These are phyloP conservation scores for Quercus parvula DNA, from an alignment of 306 rosid species.

Conservation along the genomic window DNA sequence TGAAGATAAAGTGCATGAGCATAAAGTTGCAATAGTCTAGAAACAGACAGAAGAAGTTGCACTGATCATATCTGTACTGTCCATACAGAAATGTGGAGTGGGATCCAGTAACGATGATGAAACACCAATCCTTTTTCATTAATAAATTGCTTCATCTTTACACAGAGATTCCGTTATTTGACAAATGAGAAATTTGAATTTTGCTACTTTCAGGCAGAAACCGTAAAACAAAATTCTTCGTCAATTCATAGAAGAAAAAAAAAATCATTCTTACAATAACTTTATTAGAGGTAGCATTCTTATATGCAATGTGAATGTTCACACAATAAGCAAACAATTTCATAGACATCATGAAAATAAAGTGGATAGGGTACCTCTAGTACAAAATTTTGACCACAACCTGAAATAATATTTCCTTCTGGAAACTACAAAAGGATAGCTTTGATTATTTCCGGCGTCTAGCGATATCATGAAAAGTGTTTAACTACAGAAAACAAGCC, in stretches of 20 bases:
- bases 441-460: conserved; percentile 7
- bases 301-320: too few relatives aligned
- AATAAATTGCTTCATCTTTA: background rate
- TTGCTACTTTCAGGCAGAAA: background rate
- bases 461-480: background rate
- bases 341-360: background rate
- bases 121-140: background rate
- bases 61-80: background rate
- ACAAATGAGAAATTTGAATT: background rate
- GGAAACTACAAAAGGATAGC: conserved; percentile 20
- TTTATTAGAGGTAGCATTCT: too few relatives aligned
- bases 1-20: background rate
- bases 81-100: background rate
- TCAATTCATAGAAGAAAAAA: background rate
- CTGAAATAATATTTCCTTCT: conserved; percentile 24
- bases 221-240: background rate
- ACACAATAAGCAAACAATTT: background rate
- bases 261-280: too few relatives aligned
- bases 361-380: conserved; percentile 22
- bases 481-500: background rate
- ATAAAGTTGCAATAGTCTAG: background rate
- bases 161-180: background rate
- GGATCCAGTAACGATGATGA: background rate
- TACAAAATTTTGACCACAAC: conserved; percentile 26
- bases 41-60: background rate